Percentiles rank a stretch among this genome's conserved stretches.
Conservation (phyloP, 345 rosid genomes). For the Eucalyptus decipiens region DNA sequence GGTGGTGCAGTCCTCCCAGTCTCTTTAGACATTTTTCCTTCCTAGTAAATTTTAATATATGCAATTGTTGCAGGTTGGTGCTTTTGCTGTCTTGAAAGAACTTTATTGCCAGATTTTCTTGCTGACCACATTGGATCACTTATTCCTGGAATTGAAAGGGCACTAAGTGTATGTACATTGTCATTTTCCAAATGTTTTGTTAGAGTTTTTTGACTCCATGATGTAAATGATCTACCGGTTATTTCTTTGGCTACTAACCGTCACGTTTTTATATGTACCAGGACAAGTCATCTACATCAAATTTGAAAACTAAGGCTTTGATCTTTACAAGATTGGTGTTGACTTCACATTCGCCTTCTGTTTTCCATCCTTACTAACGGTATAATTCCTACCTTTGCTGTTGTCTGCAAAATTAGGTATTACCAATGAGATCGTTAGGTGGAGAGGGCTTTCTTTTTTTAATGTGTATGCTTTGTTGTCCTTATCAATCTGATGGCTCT, state of each 20-base stretch:
- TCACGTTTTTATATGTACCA: conserved; percentile 6
- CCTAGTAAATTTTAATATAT: neutral
- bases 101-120: conserved; percentile 92
- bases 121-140: conserved; percentile 90
- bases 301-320: conserved; percentile 90
- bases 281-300: conserved; percentile 97
- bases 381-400: neutral
- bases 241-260: neutral
- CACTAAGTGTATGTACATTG: conserved; percentile 57
- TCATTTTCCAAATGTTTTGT: neutral
- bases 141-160: conserved; percentile 95
- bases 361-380: conserved; percentile 97
- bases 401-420: neutral
- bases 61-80: conserved; percentile 64
- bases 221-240: neutral
- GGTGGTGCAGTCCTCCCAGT: conserved; percentile 22
- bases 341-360: conserved; percentile 92
- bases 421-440: neutral
- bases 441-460: neutral
- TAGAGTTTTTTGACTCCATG: neutral
- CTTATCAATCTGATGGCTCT: neutral
- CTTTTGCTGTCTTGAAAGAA: conserved; percentile 90
- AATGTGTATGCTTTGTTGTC: neutral
- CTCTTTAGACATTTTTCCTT: neutral
- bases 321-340: conserved; percentile 79